Conservation (phyloP, 2,329 filamentous ascomycete genomes). For the Fusarium nematophilum region DNA sequence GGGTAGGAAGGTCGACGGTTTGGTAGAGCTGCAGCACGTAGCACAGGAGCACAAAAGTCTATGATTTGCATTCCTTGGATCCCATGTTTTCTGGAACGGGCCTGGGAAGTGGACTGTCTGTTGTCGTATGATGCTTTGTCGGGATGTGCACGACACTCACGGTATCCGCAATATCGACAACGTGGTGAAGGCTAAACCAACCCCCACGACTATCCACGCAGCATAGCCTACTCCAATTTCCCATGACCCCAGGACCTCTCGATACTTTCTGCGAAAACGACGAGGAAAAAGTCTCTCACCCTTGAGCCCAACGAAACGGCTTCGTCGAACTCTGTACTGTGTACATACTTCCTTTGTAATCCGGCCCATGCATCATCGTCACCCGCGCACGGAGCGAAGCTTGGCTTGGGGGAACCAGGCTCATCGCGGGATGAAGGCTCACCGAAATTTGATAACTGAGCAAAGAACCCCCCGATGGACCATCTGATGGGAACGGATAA, state of each 20-base stretch:
- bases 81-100: neutral
- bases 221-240: neutral
- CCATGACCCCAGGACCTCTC: neutral
- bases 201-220: neutral
- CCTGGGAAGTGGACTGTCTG: neutral
- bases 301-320: too few species aligned
- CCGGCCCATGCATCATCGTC: too few species aligned
- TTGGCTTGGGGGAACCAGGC: too few species aligned
- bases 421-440: too few species aligned
- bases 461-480: too few species aligned
- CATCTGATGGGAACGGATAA: too few species aligned
- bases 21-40: neutral
- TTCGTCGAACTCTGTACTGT: too few species aligned
- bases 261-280: too few species aligned
- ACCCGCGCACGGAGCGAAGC: too few species aligned
- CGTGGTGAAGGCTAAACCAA: neutral
- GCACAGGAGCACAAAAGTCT: slow-evolving; percentile 23
- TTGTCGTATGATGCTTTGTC: neutral
- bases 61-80: neutral
- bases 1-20: neutral
- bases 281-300: too few species aligned
- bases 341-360: too few species aligned
- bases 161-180: neutral
- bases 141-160: neutral
- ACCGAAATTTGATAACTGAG: too few species aligned